phyloP scores from a whole-genome alignment of 1,139 yeast species.

The Geotrichum carabidarum region DNA sequence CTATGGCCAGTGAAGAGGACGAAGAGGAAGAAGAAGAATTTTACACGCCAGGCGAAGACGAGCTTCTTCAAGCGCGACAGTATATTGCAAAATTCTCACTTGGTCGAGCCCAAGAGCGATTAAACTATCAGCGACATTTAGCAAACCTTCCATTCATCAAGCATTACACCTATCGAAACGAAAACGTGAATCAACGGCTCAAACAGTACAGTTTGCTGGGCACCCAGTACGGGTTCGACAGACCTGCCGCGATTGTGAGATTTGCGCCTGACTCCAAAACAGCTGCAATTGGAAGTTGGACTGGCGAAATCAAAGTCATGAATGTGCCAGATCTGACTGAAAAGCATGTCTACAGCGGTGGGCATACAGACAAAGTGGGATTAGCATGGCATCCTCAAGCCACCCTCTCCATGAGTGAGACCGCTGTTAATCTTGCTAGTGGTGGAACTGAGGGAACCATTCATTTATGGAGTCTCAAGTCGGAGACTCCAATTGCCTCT shows the following conservation, averaged over 20 bases:
- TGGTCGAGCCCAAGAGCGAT: conserved; percentile 43
- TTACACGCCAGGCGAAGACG: conserved; percentile 70
- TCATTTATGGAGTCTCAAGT: conserved; percentile 42
- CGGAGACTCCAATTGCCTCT: conserved; percentile 25
- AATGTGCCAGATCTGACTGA: conserved; percentile 41
- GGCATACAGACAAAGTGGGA: conserved; percentile 60
- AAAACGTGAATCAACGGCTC: conserved; percentile 38
- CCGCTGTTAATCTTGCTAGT: conserved; percentile 38
- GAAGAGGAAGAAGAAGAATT: conserved; percentile 69
- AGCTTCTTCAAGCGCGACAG: conserved; percentile 52
- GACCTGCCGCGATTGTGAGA: conserved; percentile 63
- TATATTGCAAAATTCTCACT: conserved; percentile 52
- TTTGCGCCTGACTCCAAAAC: conserved; percentile 40
- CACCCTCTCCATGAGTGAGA: conserved; percentile 21
- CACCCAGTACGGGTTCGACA: conserved; percentile 60
- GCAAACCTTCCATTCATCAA: conserved; percentile 30
- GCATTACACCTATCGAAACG: conserved; percentile 47
- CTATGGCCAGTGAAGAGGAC: conserved; percentile 36
- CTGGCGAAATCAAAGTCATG: conserved; percentile 60
- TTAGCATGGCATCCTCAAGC: conserved; percentile 55
- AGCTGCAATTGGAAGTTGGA: conserved; percentile 79
- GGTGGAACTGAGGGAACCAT: conserved; percentile 67
- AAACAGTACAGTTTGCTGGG: conserved; percentile 50
- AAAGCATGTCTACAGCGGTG: conserved; percentile 35
- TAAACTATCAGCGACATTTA: conserved; percentile 34